Percentiles rank a stretch among this genome's conserved stretches.
phyloP scores from a whole-genome alignment of 2,329 filamentous ascomycete species.

The Penicillium sp. region DNA sequence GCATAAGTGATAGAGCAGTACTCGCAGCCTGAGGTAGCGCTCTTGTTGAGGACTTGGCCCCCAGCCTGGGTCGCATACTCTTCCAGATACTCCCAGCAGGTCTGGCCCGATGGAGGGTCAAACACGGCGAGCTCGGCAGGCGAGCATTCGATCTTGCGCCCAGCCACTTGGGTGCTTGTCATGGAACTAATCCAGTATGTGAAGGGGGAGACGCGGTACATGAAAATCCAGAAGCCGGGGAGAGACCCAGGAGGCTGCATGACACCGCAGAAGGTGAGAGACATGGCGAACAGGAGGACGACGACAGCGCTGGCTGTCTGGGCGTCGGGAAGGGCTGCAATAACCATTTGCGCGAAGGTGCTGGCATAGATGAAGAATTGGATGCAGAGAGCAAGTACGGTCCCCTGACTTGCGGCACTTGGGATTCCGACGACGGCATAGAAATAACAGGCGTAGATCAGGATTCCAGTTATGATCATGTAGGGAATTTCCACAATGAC shows the following conservation, averaged over 20 bases:
- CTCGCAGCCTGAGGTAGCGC: constrained; percentile 48
- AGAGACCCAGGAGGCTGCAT: constrained; percentile 59
- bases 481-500: constrained; percentile 81
- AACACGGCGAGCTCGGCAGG: constrained; percentile 63
- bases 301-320: constrained; percentile 70
- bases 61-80: constrained; percentile 46
- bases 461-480: constrained; percentile 65
- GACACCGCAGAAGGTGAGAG: constrained; percentile 68
- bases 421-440: constrained; percentile 64
- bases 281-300: constrained; percentile 72
- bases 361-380: constrained; percentile 72
- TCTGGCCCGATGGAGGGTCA: constrained; percentile 51
- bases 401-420: constrained; percentile 61
- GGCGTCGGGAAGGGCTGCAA: constrained; percentile 67
- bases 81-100: constrained; percentile 56
- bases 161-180: constrained; percentile 63
- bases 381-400: constrained; percentile 72
- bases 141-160: constrained; percentile 60
- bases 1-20: constrained; percentile 40
- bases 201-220: constrained; percentile 57
- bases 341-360: constrained; percentile 74
- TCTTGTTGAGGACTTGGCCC: constrained; percentile 50
- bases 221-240: constrained; percentile 63
- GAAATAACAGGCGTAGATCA: constrained; percentile 78
- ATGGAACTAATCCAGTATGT: constrained; percentile 53